phyloP scores from a whole-genome alignment of 2,329 filamentous ascomycete genomes.

The Neophaeococcomyces aloes region DNA sequence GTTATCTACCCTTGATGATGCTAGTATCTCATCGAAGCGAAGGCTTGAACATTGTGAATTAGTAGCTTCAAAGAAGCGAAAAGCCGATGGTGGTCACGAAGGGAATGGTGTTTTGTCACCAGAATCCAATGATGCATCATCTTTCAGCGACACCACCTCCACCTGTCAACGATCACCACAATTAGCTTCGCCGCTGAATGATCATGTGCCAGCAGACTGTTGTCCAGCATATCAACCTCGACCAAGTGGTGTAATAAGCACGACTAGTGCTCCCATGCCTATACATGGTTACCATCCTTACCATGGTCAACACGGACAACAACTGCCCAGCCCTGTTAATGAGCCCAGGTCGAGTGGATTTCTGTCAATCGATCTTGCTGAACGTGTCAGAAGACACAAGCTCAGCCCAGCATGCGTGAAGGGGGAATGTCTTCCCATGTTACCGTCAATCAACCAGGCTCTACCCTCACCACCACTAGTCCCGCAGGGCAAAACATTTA shows the following conservation, averaged over 20 bases:
- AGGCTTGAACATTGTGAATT: conserved; percentile 21
- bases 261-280: conserved; percentile 10
- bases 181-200: conserved; percentile 15
- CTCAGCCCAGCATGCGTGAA: not conserved
- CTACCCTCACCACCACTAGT: not conserved
- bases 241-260: conserved; percentile 21
- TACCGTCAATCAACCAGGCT: not conserved
- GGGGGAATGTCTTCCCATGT: not conserved
- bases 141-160: conserved; percentile 15
- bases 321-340: conserved; percentile 3
- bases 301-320: conserved; percentile 10
- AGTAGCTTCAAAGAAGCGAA: conserved; percentile 14
- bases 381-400: conserved; percentile 9
- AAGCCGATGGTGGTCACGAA: conserved; percentile 10
- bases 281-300: not conserved
- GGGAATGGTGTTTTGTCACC: conserved; percentile 14
- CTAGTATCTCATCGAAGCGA: conserved; percentile 16
- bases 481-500: not conserved
- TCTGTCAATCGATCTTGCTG: conserved; percentile 16
- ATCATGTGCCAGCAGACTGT: conserved; percentile 2
- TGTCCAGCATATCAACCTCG: conserved; percentile 17
- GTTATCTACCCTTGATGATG: conserved; percentile 23
- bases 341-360: conserved; percentile 21
- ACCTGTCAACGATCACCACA: conserved; percentile 15
- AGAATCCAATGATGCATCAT: conserved; percentile 9